These are phyloP conservation scores for Petrea volubilis DNA, from an alignment of 257 asterid species.

Conservation along the genomic window DNA sequence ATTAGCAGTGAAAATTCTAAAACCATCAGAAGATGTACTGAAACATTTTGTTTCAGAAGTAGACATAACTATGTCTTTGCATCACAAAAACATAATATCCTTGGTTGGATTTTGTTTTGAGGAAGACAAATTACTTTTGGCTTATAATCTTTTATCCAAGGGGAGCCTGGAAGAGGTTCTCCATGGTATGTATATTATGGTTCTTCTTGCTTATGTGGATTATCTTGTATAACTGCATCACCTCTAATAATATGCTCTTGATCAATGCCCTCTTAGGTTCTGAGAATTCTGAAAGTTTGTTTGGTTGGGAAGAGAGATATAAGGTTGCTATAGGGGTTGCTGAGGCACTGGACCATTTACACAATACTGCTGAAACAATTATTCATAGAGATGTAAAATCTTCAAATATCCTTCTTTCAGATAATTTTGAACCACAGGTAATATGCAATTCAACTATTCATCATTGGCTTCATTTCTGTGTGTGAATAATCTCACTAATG, in stretches of 20 bases:
- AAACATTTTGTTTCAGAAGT: constrained; percentile 80
- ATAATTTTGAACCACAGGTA: constrained; percentile 88
- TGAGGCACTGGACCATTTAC: constrained; percentile 79
- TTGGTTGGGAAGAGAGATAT: constrained; percentile 76
- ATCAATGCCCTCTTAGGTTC: constrained; percentile 41
- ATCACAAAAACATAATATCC: constrained; percentile 70
- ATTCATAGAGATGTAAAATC: constrained; percentile 95
- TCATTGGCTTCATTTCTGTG: neutral
- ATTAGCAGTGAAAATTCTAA: constrained; percentile 79
- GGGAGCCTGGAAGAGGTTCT: constrained; percentile 96
- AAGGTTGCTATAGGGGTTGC: constrained; percentile 91
- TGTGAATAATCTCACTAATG: neutral
- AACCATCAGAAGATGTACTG: constrained; percentile 64
- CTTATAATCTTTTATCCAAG: constrained; percentile 76
- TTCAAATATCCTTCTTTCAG: constrained; percentile 86
- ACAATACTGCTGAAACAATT: constrained; percentile 53
- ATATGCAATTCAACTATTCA: neutral
- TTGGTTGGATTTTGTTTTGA: constrained; percentile 80
- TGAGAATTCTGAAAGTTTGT: constrained; percentile 32
- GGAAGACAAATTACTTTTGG: constrained; percentile 63
- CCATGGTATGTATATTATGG: constrained; percentile 51
- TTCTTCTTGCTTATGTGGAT: constrained; percentile 21
- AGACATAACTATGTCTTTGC: constrained; percentile 63
- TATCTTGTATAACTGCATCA: neutral
- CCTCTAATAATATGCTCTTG: constrained; percentile 17